These are phyloP conservation scores for Phytopythium chamaehyphon DNA, from an alignment of 352 stramenopile genomes.

Conservation along the genomic window DNA sequence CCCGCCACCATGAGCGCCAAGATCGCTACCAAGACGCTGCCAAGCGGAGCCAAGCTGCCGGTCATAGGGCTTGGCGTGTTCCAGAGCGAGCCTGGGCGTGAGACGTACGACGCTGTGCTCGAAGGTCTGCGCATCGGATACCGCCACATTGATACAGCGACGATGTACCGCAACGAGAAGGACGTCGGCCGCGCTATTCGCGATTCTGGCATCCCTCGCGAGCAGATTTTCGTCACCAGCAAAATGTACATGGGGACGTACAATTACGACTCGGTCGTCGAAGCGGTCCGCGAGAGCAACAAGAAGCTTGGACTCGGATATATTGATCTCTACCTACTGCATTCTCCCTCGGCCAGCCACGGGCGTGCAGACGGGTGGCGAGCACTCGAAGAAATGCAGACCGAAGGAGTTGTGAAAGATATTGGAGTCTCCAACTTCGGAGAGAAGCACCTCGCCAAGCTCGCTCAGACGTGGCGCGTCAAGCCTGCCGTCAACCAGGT, in stretches of 20 bases:
- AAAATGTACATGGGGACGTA: slow-evolving; percentile 48
- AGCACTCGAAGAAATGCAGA: slow-evolving; percentile 22
- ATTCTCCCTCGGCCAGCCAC: slow-evolving; percentile 36
- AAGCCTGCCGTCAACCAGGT: slow-evolving; percentile 56
- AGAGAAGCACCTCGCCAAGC: slow-evolving; percentile 54
- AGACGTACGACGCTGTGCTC: slow-evolving; percentile 20
- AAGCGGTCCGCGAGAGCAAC: slow-evolving; percentile 23
- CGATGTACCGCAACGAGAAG: slow-evolving; percentile 65
- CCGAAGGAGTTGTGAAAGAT: slow-evolving; percentile 39
- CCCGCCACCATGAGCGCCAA: slow-evolving; percentile 1
- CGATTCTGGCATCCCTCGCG: slow-evolving; percentile 44
- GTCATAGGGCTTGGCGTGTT: slow-evolving; percentile 18
- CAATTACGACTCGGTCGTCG: slow-evolving; percentile 47
- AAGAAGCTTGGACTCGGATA: slow-evolving; percentile 39
- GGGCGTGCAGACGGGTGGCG: slow-evolving; percentile 25
- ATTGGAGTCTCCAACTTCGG: slow-evolving; percentile 85
- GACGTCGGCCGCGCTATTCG: slow-evolving; percentile 49
- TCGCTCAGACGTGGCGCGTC: slow-evolving; percentile 31
- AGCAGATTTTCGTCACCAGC: slow-evolving; percentile 67
- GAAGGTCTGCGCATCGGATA: slow-evolving; percentile 44
- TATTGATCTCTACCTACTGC: slow-evolving; percentile 54
- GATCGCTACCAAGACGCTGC: slow-evolving; percentile 8
- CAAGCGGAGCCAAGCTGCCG: slow-evolving; percentile 17
- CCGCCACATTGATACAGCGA: slow-evolving; percentile 70
- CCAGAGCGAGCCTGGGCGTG: slow-evolving; percentile 7